Base-by-base conservation (phyloP, 2,329 filamentous ascomycete genomes). In the Triangularia verruculosa region DNA sequence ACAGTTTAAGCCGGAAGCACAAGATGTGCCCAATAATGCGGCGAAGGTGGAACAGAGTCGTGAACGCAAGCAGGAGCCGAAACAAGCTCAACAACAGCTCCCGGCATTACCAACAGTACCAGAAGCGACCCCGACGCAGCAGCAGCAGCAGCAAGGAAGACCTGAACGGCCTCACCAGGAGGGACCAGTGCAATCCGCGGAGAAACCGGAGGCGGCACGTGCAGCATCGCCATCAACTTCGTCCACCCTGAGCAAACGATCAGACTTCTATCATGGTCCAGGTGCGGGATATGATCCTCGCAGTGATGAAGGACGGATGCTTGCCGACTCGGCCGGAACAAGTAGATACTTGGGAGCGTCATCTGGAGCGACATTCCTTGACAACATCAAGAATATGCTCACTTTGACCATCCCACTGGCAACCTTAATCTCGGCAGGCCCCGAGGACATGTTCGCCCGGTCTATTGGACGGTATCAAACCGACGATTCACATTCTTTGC, bases 281-380 rank as follows among this genome's bases (percentile, higher is more conserved):
- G 11, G 9, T 12, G 13, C 39, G 2, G 39, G 39, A 6, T 47
- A 20, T 20, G 39, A 47, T 47, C 39, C 39, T 8, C 39, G 39
- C n/a, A 47, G 39, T 8, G 22, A 27, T n/a, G 75, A 79, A n/a
- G 80, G 79, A 7, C 74, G 78, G 20, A 70, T 81, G 17, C 74
- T 83, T 5, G 74, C 77, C 25, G 81, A 83, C 64, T 71, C 72
- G 2, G 76, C 79, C 53, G 80, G 80, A 24, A 78, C 75, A 24
- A 72, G 76, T 1, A 78, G 80, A 12, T 83, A 80, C 68, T 75
- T 81, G 2, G 82, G 82, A 43, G 79, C 79, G 68, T 82, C 80
- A 7, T 82, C 80, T 22, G 80, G 80, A 15, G 79, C 80, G 11
- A 80, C 78, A 1, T 83, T 83, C 60, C 75, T 83, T 4, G 81